A percentile compares a stretch with the other conserved stretches of the same genome.
These are phyloP conservation scores for Colletotrichum tropicicola DNA, from an alignment of 2,329 filamentous ascomycete species.

Conservation along the genomic window DNA sequence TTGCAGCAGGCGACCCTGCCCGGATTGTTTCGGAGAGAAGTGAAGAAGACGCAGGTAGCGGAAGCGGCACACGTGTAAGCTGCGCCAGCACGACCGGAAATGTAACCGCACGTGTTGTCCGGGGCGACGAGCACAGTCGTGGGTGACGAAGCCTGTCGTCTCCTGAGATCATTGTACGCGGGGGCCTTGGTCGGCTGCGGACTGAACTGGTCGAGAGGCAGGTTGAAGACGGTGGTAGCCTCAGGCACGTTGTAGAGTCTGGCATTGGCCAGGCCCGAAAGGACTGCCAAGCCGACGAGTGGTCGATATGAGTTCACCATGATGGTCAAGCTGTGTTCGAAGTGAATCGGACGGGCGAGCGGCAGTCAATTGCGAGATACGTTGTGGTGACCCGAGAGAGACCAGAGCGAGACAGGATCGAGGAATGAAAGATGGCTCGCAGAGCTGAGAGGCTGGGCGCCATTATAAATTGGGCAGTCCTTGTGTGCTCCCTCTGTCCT, in stretches of 20 bases:
- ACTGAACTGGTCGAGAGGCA: conserved; percentile 43
- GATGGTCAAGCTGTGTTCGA: conserved; percentile 8
- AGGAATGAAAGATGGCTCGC: background rate
- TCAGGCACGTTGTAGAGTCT: conserved; percentile 43
- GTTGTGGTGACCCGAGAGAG: background rate
- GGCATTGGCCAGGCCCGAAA: conserved; percentile 45
- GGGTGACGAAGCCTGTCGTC: conserved; percentile 38
- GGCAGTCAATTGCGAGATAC: background rate
- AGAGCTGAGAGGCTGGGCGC: background rate
- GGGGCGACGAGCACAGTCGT: conserved; percentile 53
- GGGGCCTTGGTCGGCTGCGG: conserved; percentile 54
- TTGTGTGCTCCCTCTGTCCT: background rate
- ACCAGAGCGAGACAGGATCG: background rate
- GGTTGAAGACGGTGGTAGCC: conserved; percentile 44
- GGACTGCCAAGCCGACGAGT: conserved; percentile 33
- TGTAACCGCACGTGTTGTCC: conserved; percentile 61
- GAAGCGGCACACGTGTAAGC: conserved; percentile 48
- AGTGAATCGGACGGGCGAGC: background rate
- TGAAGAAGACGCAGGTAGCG: conserved; percentile 51
- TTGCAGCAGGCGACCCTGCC: conserved; percentile 56
- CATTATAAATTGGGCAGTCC: conserved; percentile 17
- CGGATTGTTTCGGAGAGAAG: conserved; percentile 32
- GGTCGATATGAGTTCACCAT: conserved; percentile 37
- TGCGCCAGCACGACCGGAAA: conserved; percentile 49
- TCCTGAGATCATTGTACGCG: conserved; percentile 42